phyloP scores from a whole-genome alignment of 306 rosid genomes.

The Casuarina equisetifolia region DNA sequence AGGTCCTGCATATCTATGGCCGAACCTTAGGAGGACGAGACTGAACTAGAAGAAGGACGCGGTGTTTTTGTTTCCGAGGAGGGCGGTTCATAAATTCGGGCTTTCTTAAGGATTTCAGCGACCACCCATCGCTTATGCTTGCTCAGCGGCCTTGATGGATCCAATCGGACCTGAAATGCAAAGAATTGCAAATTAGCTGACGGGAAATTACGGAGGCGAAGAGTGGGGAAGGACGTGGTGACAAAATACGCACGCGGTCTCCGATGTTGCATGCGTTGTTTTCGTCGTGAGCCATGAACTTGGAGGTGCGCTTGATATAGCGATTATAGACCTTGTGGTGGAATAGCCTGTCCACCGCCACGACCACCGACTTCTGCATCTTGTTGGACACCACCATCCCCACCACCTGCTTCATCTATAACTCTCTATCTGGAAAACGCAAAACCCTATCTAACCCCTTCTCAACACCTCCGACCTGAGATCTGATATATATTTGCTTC shows the following conservation, averaged over 20 bases:
- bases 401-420: constrained; percentile 76
- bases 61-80: background rate
- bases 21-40: constrained; percentile 24
- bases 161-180: constrained; percentile 64
- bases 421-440: background rate
- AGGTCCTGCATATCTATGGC: background rate
- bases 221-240: background rate
- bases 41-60: background rate
- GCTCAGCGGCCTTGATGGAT: constrained; percentile 84
- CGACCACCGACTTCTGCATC: constrained; percentile 97
- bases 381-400: constrained; percentile 93
- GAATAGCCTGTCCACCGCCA: constrained; percentile 82
- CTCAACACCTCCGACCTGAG: background rate
- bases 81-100: constrained; percentile 73
- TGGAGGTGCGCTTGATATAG: constrained; percentile 81
- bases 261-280: constrained; percentile 66
- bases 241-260: constrained; percentile 49
- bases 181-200: background rate
- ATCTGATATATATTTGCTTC: too few relatives aligned
- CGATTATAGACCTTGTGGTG: constrained; percentile 69
- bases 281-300: constrained; percentile 95
- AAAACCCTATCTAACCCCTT: background rate
- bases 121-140: constrained; percentile 81
- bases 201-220: background rate
- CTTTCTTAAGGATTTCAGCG: constrained; percentile 83